These are phyloP conservation scores for Plasmopara muralis DNA, from an alignment of 352 stramenopile genomes.

Conservation along the genomic window DNA sequence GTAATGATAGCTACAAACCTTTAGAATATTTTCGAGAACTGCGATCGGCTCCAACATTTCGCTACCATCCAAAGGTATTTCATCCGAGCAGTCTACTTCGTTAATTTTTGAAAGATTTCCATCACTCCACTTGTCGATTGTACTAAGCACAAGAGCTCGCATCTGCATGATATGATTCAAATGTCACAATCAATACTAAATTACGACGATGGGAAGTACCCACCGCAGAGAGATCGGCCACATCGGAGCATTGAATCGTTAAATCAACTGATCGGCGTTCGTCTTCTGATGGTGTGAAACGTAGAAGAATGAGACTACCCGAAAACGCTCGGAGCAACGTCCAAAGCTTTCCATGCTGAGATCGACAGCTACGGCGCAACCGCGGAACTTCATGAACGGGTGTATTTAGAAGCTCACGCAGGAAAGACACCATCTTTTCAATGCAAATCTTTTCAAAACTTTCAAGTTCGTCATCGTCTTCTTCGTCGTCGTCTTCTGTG, in stretches of 20 bases:
- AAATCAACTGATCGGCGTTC: constrained; percentile 33
- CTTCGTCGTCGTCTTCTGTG: constrained; percentile 12
- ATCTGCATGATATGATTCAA: constrained; percentile 28
- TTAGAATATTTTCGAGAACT: constrained; percentile 20
- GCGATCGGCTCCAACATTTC: constrained; percentile 25
- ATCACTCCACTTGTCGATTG: constrained; percentile 17
- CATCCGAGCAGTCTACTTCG: constrained; percentile 7
- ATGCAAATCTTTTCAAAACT: constrained; percentile 19
- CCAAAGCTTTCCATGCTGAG: constrained; percentile 45
- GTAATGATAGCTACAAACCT: constrained; percentile 12
- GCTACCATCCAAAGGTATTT: constrained; percentile 12
- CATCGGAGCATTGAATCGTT: constrained; percentile 43
- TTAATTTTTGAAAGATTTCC: neutral
- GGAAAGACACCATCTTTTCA: constrained; percentile 31
- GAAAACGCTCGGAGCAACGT: constrained; percentile 34
- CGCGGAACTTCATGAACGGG: constrained; percentile 11
- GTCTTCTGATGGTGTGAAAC: constrained; percentile 21
- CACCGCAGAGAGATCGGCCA: constrained; percentile 54
- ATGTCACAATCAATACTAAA: too few species aligned
- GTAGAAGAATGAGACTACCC: constrained; percentile 43
- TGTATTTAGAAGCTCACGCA: constrained; percentile 25
- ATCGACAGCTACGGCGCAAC: constrained; percentile 33
- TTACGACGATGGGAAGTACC: constrained; percentile 5
- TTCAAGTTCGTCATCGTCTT: constrained; percentile 7
- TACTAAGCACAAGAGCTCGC: constrained; percentile 36